Percentiles rank a stretch among this genome's conserved stretches.
phyloP scores from a whole-genome alignment of 441 rosid genomes.

The Manihot esculenta region DNA sequence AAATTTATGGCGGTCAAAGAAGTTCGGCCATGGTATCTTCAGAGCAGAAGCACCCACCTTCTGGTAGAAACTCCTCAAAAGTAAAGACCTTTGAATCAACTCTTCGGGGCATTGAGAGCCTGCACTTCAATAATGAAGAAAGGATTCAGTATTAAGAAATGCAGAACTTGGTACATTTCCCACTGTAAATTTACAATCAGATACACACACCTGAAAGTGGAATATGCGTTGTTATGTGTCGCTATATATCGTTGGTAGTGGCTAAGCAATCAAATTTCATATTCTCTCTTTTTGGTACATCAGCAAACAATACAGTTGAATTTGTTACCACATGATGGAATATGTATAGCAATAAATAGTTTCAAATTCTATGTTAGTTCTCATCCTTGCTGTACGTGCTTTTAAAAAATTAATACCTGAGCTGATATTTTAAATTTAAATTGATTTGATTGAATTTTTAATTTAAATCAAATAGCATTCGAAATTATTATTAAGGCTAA shows the following conservation, averaged over 20 bases:
- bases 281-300: neutral
- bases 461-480: too few relatives aligned
- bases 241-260: neutral
- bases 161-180: slow-evolving; percentile 1
- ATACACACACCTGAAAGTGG: slow-evolving; percentile 8
- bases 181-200: slow-evolving; percentile 34
- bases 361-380: neutral
- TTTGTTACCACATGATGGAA: neutral
- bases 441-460: too few relatives aligned
- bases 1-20: slow-evolving; percentile 54
- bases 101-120: slow-evolving; percentile 75
- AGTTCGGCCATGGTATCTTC: slow-evolving; percentile 55
- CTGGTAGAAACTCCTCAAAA: slow-evolving; percentile 51
- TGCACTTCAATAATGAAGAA: slow-evolving; percentile 55
- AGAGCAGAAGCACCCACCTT: slow-evolving; percentile 56
- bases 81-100: slow-evolving; percentile 67
- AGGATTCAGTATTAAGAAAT: slow-evolving; percentile 38
- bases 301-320: slow-evolving; percentile 6
- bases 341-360: slow-evolving; percentile 11
- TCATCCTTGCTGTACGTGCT: neutral
- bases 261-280: slow-evolving; percentile 2
- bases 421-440: too few relatives aligned
- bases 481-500: too few relatives aligned
- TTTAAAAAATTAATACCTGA: neutral
- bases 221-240: neutral